phyloP scores from a whole-genome alignment of 495 filamentous ascomycete species.

The Talaromyces proteolyticus region DNA sequence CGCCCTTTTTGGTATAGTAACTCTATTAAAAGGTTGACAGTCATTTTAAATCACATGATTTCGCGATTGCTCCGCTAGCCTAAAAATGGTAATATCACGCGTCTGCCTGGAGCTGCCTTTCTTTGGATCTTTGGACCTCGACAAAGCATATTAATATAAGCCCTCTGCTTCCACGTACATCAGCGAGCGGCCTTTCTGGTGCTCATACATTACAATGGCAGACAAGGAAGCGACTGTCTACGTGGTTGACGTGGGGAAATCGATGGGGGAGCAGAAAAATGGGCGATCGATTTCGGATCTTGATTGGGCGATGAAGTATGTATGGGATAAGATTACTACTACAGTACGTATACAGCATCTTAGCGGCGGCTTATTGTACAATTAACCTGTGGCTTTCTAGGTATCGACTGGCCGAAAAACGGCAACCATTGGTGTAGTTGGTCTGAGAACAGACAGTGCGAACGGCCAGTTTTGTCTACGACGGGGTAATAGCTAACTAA shows the following conservation, averaged over 20 bases:
- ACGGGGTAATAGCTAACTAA: not conserved
- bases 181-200: too few relatives aligned
- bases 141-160: too few relatives aligned
- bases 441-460: constrained; percentile 64
- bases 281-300: constrained; percentile 78
- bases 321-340: constrained; percentile 91
- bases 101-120: constrained; percentile 28
- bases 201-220: constrained; percentile 63
- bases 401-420: constrained; percentile 81
- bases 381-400: constrained; percentile 25
- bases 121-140: constrained; percentile 6
- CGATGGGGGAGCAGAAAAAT: constrained; percentile 71
- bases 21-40: too few relatives aligned
- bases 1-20: too few relatives aligned
- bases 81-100: constrained; percentile 41
- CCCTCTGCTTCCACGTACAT: too few relatives aligned
- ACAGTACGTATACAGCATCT: constrained; percentile 44
- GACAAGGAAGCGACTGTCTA: constrained; percentile 93
- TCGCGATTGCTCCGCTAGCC: constrained; percentile 20
- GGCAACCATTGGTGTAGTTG: constrained; percentile 72
- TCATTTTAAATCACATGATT: constrained; percentile 34
- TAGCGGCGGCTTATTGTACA: too few relatives aligned
- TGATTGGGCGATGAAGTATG: constrained; percentile 84
- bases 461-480: not conserved
- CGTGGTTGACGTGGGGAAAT: constrained; percentile 77